Evolutionary conservation across 768 basidiomycete genomes (phyloP), one percentile per base, ranked within the genome.

Genomic region (Lactarius pseudohatsudake): DNA sequence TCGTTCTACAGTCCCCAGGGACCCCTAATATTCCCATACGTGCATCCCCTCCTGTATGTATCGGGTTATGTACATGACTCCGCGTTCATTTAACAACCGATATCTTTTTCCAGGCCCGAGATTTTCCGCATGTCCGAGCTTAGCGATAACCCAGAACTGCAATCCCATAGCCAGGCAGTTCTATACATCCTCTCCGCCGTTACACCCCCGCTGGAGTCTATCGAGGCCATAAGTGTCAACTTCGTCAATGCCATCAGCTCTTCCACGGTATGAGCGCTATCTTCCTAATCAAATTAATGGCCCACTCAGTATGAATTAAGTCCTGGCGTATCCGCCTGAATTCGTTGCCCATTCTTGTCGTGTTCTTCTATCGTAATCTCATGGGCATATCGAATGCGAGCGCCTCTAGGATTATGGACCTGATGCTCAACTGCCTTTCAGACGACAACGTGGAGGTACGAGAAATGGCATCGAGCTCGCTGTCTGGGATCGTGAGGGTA

Each of bases 391-490:
- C 91, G 43, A 82, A 87, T 57, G 77, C 81, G 22, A 86, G 85
- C 43, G 83, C 92, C 56, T 81, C 84, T 34, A 85, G 82, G 71
- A 85, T 94, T 67, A 88, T 94, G 86, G 92, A 93, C 66, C 86
- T 92, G 36, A 79, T 96, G 61, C 81, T 94, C 18, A 88, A 89
- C 62, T 96, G 94, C 75, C 78, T 97, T 61, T 82, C 85, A 11
- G 94, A 97, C 74, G 92, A 93, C 74, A 96, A 95, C 72, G 88
- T 94, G 54, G 94, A 97, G 77, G 94, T 97, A 47, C 85, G 94
- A 69, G 91, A 94, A 75, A 94, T 91, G 85, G 91, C 92, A 28
- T 91, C 92, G 5, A 88, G 88, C 77, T 89, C 89, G 50, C 79
- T 97, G 55, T 91, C 93, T 34, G 90, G 92, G 10, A 87, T 97